Conservation (phyloP, 1,284 basidiomycete genomes). For the Heliocybe sulcata region DNA sequence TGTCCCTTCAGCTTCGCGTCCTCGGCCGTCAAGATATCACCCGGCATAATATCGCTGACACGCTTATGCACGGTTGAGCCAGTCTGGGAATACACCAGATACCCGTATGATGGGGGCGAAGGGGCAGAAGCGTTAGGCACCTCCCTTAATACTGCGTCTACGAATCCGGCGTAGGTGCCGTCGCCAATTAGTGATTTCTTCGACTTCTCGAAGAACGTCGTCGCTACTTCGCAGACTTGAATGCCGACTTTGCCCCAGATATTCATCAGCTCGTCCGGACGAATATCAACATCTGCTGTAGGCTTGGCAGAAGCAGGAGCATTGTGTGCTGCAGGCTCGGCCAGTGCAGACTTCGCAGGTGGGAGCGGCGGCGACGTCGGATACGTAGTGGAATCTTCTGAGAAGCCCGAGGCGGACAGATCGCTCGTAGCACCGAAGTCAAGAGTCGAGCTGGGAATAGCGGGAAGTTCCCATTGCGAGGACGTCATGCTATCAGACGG, state of each 20-base stretch:
- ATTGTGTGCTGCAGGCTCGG: background rate
- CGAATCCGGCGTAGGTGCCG: constrained; percentile 75
- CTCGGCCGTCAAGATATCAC: constrained; percentile 72
- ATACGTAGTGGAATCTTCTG: constrained; percentile 37
- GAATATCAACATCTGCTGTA: constrained; percentile 26
- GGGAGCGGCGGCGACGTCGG: constrained; percentile 9
- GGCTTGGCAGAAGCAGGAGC: background rate
- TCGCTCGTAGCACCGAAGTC: constrained; percentile 31
- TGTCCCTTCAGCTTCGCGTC: constrained; percentile 86
- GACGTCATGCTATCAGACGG: constrained; percentile 12
- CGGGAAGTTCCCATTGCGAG: constrained; percentile 18
- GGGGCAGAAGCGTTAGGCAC: constrained; percentile 42
- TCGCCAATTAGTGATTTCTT: constrained; percentile 75
- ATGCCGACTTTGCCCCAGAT: constrained; percentile 73
- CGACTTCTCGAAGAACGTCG: constrained; percentile 62
- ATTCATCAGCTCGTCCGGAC: constrained; percentile 58
- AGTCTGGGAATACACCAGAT: constrained; percentile 70
- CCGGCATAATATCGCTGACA: constrained; percentile 76
- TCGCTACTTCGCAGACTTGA: constrained; percentile 65
- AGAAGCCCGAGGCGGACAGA: constrained; percentile 33
- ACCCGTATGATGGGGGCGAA: constrained; percentile 48
- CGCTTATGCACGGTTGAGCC: constrained; percentile 61
- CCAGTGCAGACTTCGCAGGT: background rate
- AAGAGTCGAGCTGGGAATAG: constrained; percentile 18
- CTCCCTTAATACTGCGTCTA: constrained; percentile 54